A percentile compares a stretch with the other conserved stretches of the same genome.
Conservation (phyloP, 306 rosid species). For the Dryas octopetala region DNA sequence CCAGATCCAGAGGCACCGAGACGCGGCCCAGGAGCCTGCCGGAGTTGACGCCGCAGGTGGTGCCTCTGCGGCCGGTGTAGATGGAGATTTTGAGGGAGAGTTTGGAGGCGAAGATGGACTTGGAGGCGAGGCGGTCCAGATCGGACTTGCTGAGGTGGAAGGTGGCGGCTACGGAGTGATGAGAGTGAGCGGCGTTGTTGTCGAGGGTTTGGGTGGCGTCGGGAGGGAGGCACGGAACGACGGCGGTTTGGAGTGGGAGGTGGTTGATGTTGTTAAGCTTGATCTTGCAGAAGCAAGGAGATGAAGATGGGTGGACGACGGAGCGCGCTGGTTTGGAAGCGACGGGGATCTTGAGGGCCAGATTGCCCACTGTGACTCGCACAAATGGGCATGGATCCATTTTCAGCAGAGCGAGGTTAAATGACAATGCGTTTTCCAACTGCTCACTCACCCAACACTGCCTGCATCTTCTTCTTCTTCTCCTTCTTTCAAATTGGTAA, state of each 20-base stretch:
- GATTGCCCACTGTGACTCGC: conserved; percentile 56
- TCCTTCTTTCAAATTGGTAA: no score
- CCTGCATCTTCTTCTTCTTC: no score
- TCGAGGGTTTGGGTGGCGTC: conserved; percentile 42
- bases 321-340: conserved; percentile 76
- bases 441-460: no score
- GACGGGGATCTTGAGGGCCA: conserved; percentile 72
- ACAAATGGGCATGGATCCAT: conserved; percentile 92
- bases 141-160: conserved; percentile 65
- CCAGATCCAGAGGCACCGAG: conserved; percentile 49
- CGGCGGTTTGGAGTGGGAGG: conserved; percentile 55
- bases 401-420: not conserved
- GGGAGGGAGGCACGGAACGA: conserved; percentile 55
- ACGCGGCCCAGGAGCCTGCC: conserved; percentile 52
- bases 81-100: conserved; percentile 44
- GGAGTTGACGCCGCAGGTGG: conserved; percentile 40
- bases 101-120: conserved; percentile 45
- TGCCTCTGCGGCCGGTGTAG: conserved; percentile 36
- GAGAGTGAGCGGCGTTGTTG: conserved; percentile 18
- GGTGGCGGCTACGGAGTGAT: conserved; percentile 48
- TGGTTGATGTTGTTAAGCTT: conserved; percentile 54
- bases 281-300: conserved; percentile 75
- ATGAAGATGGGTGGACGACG: conserved; percentile 68
- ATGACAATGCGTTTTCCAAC: not conserved
- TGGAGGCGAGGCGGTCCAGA: conserved; percentile 45